Base-by-base conservation (phyloP, 2,329 filamentous ascomycete species). In the Leptographium lundbergii region DNA sequence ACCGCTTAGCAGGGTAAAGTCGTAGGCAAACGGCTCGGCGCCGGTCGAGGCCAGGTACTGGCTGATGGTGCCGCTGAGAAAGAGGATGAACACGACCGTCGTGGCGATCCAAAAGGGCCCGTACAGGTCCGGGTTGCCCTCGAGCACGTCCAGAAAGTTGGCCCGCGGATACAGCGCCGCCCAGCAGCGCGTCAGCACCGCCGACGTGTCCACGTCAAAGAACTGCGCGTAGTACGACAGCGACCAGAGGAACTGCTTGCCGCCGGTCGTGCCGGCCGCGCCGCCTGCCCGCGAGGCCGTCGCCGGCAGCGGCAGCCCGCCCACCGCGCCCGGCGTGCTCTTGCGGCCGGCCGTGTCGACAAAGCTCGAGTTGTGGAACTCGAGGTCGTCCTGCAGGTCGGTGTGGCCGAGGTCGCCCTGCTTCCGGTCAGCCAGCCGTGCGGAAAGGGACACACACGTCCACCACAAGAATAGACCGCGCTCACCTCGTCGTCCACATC, bases 51-150 rank as follows among this genome's bases (percentile, higher is more conserved):
- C 83, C 56, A 96, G 75, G 72, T 95, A 97, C 73, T 94, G 87
- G 69, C 87, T 95, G 64, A 99, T 96, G 0, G 94, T 97, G 14
- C 94, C 94, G 1, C 92, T 94, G 52, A 99, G 72, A 74, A 99
- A 99, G 36, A 99, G 75, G 61, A 99, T 97, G 63, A 99, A 81
- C 14, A 99, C 87, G 11, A 99, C 94, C 0, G 94, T 97, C 0
- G 94, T 97, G 11, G 94, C 94, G 74, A 99, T 97, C 94, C 94
- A 99, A 70, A 97, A 91, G 1, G 94, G 94, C 1, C 92, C 92
- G 77, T 99, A 99, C 39, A 99, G 77, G 69, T 99, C 94, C 1
- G 94, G 89, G 71, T 97, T 97, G 24, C 94, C 94, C 70, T 99
- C 94, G 32, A 99, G 81, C 42, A 97, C 90, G 69, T 99, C 94